These are phyloP conservation scores for Metschnikowia borealis DNA, from an alignment of 805 yeast genomes.

Conservation along the genomic window DNA sequence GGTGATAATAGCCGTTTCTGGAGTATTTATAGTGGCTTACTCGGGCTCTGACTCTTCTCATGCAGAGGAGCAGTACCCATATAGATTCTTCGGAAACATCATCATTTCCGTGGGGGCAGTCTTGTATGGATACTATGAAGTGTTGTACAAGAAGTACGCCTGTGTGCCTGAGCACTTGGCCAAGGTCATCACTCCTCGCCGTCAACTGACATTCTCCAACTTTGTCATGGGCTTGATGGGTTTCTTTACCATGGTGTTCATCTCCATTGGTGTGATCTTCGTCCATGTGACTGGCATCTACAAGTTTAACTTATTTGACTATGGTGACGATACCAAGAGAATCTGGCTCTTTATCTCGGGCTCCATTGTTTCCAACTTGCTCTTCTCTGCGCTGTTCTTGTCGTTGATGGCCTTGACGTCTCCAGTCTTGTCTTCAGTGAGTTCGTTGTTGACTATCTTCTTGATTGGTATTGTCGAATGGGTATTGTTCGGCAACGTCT, in stretches of 20 bases:
- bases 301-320: constrained; percentile 50
- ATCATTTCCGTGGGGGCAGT: constrained; percentile 72
- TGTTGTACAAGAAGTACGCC: constrained; percentile 66
- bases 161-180: constrained; percentile 65
- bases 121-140: constrained; percentile 79
- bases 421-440: constrained; percentile 73
- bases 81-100: constrained; percentile 63
- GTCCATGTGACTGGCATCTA: constrained; percentile 56
- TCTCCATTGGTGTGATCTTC: constrained; percentile 47
- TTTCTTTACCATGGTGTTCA: constrained; percentile 44
- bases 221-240: constrained; percentile 71
- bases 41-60: constrained; percentile 35
- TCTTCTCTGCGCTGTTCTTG: constrained; percentile 68
- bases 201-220: constrained; percentile 79
- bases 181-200: constrained; percentile 44
- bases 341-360: constrained; percentile 45
- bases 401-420: constrained; percentile 79
- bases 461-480: constrained; percentile 77
- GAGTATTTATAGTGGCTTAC: constrained; percentile 78
- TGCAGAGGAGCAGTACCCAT: constrained; percentile 42
- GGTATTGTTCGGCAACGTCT: constrained; percentile 54
- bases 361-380: constrained; percentile 59
- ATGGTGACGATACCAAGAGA: constrained; percentile 32
- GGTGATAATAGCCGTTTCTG: constrained; percentile 68
- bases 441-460: constrained; percentile 67